Evolutionary conservation across 2,329 filamentous ascomycete genomes (phyloP).

Genomic region (Nigrospora oryzae): DNA sequence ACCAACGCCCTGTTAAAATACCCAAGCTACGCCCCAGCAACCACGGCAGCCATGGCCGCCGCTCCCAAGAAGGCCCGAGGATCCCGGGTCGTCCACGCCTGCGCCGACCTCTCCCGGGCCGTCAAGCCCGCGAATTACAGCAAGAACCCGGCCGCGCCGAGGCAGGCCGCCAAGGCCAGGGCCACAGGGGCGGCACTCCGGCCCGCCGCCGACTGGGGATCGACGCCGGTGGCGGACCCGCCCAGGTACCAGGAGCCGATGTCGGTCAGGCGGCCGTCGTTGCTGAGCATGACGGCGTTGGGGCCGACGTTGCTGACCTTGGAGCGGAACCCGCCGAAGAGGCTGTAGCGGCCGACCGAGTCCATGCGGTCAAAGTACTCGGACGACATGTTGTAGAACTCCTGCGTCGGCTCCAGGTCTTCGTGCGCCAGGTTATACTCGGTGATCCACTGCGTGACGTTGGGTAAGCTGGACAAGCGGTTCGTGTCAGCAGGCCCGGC

Average conservation of each 20-base stretch:
- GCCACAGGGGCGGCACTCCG: neutral
- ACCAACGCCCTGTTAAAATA: too few species aligned
- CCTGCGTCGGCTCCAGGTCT: constrained; percentile 46
- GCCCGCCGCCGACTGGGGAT: constrained; percentile 17
- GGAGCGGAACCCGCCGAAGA: constrained; percentile 68
- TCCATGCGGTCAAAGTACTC: constrained; percentile 58
- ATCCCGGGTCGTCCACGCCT: too few species aligned
- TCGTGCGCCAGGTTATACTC: constrained; percentile 61
- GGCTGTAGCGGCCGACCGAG: constrained; percentile 60
- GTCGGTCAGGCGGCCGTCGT: constrained; percentile 61
- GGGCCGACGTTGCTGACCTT: constrained; percentile 64
- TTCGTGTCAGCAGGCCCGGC: constrained; percentile 8
- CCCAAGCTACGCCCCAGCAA: too few species aligned
- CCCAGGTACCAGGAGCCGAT: constrained; percentile 76
- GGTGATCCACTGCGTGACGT: constrained; percentile 65
- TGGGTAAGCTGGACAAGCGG: constrained; percentile 39
- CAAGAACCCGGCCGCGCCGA: neutral
- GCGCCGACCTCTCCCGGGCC: too few species aligned
- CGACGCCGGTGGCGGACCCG: constrained; percentile 33
- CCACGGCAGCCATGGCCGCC: too few species aligned
- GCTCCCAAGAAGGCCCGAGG: too few species aligned
- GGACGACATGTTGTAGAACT: constrained; percentile 59
- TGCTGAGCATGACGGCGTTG: constrained; percentile 62
- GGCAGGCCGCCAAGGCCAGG: neutral
- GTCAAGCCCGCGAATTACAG: too few species aligned